A percentile compares a stretch with the other conserved stretches of the same genome.
Conservation (phyloP, 176 grass and related monocot species). For the Aegilops sharonensis region DNA sequence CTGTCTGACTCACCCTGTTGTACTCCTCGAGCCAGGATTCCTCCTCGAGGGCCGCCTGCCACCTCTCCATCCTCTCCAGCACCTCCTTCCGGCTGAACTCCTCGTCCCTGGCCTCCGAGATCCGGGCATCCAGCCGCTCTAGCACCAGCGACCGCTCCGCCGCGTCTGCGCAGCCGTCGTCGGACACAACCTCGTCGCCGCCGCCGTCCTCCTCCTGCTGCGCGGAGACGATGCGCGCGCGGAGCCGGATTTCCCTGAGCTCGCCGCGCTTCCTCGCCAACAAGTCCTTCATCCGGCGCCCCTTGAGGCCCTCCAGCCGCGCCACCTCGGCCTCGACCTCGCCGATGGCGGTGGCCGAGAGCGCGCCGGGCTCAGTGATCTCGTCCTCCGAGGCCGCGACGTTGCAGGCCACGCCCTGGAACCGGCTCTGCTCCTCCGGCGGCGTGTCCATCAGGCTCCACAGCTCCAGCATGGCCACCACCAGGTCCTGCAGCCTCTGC, state of each 20-base stretch:
- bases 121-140: constrained; percentile 64
- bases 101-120: constrained; percentile 63
- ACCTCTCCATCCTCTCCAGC: constrained; percentile 68
- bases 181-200: constrained; percentile 18
- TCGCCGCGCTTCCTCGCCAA: constrained; percentile 67
- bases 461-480: constrained; percentile 72
- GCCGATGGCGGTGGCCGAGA: constrained; percentile 56
- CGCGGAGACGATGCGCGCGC: constrained; percentile 39
- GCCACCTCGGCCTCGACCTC: constrained; percentile 70
- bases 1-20: constrained; percentile 31
- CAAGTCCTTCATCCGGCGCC: constrained; percentile 70
- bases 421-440: constrained; percentile 75
- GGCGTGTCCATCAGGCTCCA: constrained; percentile 97
- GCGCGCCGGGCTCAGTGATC: constrained; percentile 60
- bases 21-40: constrained; percentile 93
- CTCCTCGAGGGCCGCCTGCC: constrained; percentile 63
- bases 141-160: constrained; percentile 51
- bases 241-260: constrained; percentile 64
- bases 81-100: constrained; percentile 80
- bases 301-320: constrained; percentile 79
- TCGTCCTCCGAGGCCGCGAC: constrained; percentile 91
- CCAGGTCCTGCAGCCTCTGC: constrained; percentile 79
- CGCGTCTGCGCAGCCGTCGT: constrained; percentile 30
- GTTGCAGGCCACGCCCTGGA: constrained; percentile 82
- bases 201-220: constrained; percentile 11